Evolutionary conservation across 208 protist genomes (phyloP), one percentile per base, ranked within the genome.

Genomic region (Sergeia podlipaevii): DNA sequence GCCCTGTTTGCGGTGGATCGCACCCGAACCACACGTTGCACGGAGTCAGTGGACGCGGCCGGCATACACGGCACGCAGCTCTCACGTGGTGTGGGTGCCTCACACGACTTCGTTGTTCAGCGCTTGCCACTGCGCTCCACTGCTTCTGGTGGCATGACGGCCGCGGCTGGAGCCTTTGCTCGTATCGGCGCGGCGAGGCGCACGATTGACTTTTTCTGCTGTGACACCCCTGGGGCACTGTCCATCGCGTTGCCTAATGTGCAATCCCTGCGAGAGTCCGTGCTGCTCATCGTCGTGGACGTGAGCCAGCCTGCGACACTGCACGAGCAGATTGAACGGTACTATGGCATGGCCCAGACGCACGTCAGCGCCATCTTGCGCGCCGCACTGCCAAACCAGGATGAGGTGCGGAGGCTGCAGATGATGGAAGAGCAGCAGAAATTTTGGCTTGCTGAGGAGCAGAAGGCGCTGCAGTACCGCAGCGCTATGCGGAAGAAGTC

Each of bases 191-290:
- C 4, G 13, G 26, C 56, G 28, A 44, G 66, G 18, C 64, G 68
- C 24, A 67, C 70, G 3, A 74, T 74, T 7, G 88, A 91, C 58
- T 91, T 90, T 39, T 95, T 87, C 52, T 91, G 84, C 64, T 95
- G 88, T 54, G 88, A 95, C 66, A 71, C 63, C 18, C 70, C 74
- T 2, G 83, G 82, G 38, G 82, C 79, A 21, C 65, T 95, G n/a
- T 24, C 71, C 28, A 72, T 70, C 47, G 88, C 88, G 18, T 65
- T 95, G 24, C 88, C 88, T 7, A 77, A 75, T 4, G 48, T 90
- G 4, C 63, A 77, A 34, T 57, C 82, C 5, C 54, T 95, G 27
- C 53, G 86, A 34, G 74, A 70, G 20, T 71, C 71, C 24, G 66
- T 91, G 17, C 74, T 95, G 27, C 68, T 89, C 20, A 58, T 92